Conservation (phyloP, 768 basidiomycete species). For the Naganishia onofrii region DNA sequence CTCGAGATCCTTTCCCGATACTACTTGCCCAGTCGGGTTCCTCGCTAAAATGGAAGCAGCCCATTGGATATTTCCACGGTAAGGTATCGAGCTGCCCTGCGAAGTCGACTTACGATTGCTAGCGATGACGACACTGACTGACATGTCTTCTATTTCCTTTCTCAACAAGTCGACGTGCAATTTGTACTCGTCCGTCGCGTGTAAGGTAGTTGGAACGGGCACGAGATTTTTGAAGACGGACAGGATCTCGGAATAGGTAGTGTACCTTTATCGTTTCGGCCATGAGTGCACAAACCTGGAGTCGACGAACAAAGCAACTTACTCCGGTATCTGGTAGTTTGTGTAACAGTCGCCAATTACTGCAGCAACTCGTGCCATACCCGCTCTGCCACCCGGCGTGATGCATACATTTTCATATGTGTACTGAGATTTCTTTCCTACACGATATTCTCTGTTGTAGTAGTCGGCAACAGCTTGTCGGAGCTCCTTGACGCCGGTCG, state of each 20-base stretch:
- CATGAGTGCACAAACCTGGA: not conserved
- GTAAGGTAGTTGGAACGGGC: slow-evolving; percentile 73
- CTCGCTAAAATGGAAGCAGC: slow-evolving; percentile 55
- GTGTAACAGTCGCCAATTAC: slow-evolving; percentile 74
- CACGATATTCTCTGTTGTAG: slow-evolving; percentile 83
- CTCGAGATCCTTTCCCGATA: slow-evolving; percentile 73
- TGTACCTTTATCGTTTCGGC: slow-evolving; percentile 30
- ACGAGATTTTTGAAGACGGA: slow-evolving; percentile 79
- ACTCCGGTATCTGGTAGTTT: slow-evolving; percentile 65
- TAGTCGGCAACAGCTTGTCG: slow-evolving; percentile 84
- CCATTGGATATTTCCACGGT: not conserved
- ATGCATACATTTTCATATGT: slow-evolving; percentile 81
- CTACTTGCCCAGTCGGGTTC: slow-evolving; percentile 91
- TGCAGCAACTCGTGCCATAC: slow-evolving; percentile 83
- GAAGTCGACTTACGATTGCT: slow-evolving; percentile 62
- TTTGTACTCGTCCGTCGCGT: slow-evolving; percentile 61
- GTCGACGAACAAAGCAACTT: not conserved
- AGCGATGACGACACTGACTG: slow-evolving; percentile 77
- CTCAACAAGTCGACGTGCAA: slow-evolving; percentile 78
- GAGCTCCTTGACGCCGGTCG: slow-evolving; percentile 78
- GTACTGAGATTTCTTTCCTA: slow-evolving; percentile 77
- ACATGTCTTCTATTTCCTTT: slow-evolving; percentile 79
- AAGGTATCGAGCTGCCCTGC: too few species aligned
- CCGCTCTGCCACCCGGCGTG: slow-evolving; percentile 79
- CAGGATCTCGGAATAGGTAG: slow-evolving; percentile 39